Conservation (phyloP, 495 filamentous ascomycete species). For the Xylaria flabelliformis region DNA sequence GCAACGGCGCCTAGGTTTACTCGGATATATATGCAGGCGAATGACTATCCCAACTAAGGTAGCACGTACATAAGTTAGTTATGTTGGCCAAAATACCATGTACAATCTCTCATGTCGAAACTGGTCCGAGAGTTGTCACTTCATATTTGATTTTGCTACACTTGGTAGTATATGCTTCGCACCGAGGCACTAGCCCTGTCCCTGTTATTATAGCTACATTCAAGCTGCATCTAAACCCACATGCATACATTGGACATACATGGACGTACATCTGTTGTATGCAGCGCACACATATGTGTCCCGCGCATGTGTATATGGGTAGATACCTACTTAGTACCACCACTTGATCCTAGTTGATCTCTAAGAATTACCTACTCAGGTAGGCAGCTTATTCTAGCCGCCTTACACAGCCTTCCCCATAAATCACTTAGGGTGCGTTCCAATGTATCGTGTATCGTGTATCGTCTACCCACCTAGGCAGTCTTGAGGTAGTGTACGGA, state of each 20-base stretch:
- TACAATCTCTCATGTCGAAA: slow-evolving; percentile 6
- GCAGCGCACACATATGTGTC: slow-evolving; percentile 3
- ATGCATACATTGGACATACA: background rate
- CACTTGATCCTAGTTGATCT: background rate
- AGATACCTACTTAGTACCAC: background rate
- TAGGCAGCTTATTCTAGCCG: slow-evolving; percentile 32
- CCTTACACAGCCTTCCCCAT: slow-evolving; percentile 37
- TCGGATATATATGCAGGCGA: background rate
- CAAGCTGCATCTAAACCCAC: slow-evolving; percentile 2
- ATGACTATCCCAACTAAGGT: background rate
- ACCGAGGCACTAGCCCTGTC: slow-evolving; percentile 4
- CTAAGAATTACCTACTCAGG: slow-evolving; percentile 32
- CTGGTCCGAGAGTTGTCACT: slow-evolving; percentile 8
- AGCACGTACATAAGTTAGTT: slow-evolving; percentile 8
- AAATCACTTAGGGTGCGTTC: slow-evolving; percentile 33
- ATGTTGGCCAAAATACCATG: slow-evolving; percentile 17
- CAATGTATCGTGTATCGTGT: slow-evolving; percentile 35
- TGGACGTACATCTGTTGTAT: slow-evolving; percentile 14
- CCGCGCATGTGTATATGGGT: slow-evolving; percentile 17
- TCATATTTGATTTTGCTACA: slow-evolving; percentile 15
- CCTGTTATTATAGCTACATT: slow-evolving; percentile 20
- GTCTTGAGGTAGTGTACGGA: slow-evolving; percentile 35
- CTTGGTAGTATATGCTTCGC: background rate
- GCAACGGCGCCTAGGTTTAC: slow-evolving; percentile 1
- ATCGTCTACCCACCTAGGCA: slow-evolving; percentile 30